These are phyloP conservation scores for Raddia guianensis DNA, from an alignment of 176 grass and related monocot genomes.

Conservation along the genomic window DNA sequence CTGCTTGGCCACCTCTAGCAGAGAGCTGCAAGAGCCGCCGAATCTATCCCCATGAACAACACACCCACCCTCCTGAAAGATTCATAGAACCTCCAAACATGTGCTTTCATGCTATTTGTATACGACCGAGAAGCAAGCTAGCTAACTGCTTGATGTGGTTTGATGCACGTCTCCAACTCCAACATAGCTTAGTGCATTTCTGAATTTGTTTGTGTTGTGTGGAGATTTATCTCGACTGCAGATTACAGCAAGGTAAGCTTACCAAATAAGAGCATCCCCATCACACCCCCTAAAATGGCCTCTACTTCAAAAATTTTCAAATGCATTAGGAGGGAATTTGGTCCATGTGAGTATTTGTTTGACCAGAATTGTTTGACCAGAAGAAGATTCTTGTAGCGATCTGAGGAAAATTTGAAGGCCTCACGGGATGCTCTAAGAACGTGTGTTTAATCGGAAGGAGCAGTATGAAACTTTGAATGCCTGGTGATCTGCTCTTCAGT, in stretches of 20 bases:
- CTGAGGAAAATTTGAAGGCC: too few species aligned
- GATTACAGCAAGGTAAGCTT: not conserved
- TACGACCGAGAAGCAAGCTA: not conserved
- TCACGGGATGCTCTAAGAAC: too few species aligned
- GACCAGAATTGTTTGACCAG: too few species aligned
- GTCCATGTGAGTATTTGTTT: too few species aligned
- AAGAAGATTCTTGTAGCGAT: too few species aligned
- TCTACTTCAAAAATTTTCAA: too few species aligned
- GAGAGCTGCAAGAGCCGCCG: not conserved
- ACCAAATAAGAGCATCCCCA: too few species aligned
- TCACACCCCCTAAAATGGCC: too few species aligned
- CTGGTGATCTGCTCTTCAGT: not conserved
- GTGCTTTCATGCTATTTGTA: not conserved
- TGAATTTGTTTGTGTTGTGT: not conserved
- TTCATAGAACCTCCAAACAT: not conserved
- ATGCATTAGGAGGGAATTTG: too few species aligned
- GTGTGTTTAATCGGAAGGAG: not conserved
- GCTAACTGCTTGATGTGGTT: not conserved
- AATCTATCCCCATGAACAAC: not conserved
- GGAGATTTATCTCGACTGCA: not conserved
- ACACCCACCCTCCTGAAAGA: not conserved
- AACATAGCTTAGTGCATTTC: not conserved
- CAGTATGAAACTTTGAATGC: not conserved
- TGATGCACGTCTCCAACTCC: not conserved
- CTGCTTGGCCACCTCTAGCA: too few species aligned